These are phyloP conservation scores for Scolecobasidium constrictum DNA, from an alignment of 2,329 filamentous ascomycete species.

Conservation along the genomic window DNA sequence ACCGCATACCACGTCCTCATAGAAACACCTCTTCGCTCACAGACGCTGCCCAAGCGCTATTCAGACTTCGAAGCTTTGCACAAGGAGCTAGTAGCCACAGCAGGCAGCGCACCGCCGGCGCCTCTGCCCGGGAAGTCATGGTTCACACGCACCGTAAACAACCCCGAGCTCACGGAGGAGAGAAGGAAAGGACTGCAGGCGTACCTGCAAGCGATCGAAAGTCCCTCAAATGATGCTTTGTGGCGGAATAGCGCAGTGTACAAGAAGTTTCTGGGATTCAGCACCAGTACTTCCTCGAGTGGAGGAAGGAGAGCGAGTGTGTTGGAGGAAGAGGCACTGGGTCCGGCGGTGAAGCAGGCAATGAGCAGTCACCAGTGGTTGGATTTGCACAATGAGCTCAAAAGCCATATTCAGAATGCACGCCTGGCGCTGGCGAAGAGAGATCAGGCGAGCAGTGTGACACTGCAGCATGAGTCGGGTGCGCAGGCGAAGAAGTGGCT, in stretches of 20 bases:
- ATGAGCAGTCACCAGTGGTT: conserved; percentile 62
- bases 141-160: conserved; percentile 59
- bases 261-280: conserved; percentile 60
- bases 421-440: conserved; percentile 54
- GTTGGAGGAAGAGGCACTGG: conserved; percentile 12
- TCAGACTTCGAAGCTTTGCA: conserved; percentile 66
- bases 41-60: conserved; percentile 70
- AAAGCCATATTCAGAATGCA: conserved; percentile 57
- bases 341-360: conserved; percentile 23
- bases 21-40: conserved; percentile 64
- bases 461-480: conserved; percentile 56
- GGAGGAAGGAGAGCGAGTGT: conserved; percentile 3
- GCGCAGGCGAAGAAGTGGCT: conserved; percentile 66
- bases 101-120: conserved; percentile 53
- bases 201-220: conserved; percentile 63
- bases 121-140: conserved; percentile 64
- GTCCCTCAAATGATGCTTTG: conserved; percentile 58
- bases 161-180: conserved; percentile 57
- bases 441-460: conserved; percentile 50
- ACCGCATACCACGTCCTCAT: conserved; percentile 72
- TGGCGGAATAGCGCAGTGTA: conserved; percentile 67
- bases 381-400: conserved; percentile 64
- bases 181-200: conserved; percentile 58
- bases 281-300: neutral
- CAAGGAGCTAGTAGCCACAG: conserved; percentile 45